These are phyloP conservation scores for Aspergillus sclerotioniger DNA, from an alignment of 495 filamentous ascomycete genomes.

Conservation along the genomic window DNA sequence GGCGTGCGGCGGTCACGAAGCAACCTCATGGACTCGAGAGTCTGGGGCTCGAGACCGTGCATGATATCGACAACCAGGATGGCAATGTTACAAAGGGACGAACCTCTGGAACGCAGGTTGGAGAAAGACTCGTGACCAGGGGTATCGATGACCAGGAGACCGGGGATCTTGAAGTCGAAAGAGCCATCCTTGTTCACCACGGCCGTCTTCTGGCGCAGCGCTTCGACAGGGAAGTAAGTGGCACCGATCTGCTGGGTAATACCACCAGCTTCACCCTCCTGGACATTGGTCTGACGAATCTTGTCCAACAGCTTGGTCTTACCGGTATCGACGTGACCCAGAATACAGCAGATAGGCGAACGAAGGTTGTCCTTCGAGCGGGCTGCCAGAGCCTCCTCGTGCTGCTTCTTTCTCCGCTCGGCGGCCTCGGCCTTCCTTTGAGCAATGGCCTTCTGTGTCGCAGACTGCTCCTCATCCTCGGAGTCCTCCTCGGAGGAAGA, in stretches of 20 bases:
- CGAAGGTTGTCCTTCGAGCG: slow-evolving; percentile 92
- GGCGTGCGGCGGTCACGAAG: slow-evolving; percentile 92
- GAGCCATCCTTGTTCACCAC: slow-evolving; percentile 88
- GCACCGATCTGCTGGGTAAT: slow-evolving; percentile 99
- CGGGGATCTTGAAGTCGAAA: slow-evolving; percentile 97
- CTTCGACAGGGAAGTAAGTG: slow-evolving; percentile 97
- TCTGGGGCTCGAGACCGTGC: slow-evolving; percentile 98
- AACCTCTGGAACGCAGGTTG: slow-evolving; percentile 92
- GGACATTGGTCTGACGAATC: slow-evolving; percentile 97
- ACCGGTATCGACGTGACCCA: slow-evolving; percentile 99
- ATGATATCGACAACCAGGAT: slow-evolving; percentile 99
- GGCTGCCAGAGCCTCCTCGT: slow-evolving; percentile 88
- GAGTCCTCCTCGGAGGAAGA: slow-evolving; percentile 59
- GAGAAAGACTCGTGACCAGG: slow-evolving; percentile 99
- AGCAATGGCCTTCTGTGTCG: slow-evolving; percentile 63
- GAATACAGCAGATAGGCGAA: slow-evolving; percentile 98
- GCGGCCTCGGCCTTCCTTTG: slow-evolving; percentile 84
- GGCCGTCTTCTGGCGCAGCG: slow-evolving; percentile 82
- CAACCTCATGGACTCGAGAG: slow-evolving; percentile 92
- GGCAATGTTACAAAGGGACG: slow-evolving; percentile 97
- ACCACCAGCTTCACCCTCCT: slow-evolving; percentile 99
- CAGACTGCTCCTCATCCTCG: slow-evolving; percentile 73
- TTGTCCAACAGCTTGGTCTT: slow-evolving; percentile 99
- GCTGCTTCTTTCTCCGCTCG: slow-evolving; percentile 81
- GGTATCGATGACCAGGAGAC: slow-evolving; percentile 96